Conservation (phyloP, 805 yeast species). For the Schizosaccharomyces osmophilus region DNA sequence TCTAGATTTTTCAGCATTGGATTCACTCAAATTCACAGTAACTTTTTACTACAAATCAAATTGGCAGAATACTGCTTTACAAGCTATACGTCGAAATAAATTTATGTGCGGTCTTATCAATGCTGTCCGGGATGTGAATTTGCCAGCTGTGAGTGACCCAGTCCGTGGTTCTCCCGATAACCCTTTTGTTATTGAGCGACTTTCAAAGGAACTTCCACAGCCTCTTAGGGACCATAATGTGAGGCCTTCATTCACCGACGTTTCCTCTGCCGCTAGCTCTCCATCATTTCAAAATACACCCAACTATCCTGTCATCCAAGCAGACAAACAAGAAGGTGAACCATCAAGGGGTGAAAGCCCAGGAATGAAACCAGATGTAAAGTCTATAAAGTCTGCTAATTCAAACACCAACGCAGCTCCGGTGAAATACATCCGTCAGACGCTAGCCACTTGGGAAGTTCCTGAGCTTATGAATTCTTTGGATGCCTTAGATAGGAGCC, state of each 20-base stretch:
- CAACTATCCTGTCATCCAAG: background rate
- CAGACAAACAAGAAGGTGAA: background rate
- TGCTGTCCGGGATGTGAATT: background rate
- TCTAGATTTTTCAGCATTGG: background rate
- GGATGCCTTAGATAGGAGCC: background rate
- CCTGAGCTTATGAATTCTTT: background rate
- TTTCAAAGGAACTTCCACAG: background rate
- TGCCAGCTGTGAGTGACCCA: background rate
- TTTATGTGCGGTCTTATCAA: constrained; percentile 4
- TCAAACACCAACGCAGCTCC: background rate
- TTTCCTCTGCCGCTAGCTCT: background rate
- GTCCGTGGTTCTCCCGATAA: background rate
- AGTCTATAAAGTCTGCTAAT: background rate
- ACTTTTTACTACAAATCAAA: constrained; percentile 13
- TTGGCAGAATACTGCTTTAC: constrained; percentile 12
- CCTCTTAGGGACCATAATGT: background rate
- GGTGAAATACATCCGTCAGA: background rate
- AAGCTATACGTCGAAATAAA: constrained; percentile 4
- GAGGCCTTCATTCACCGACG: background rate
- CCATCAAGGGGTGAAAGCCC: background rate
- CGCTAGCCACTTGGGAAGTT: background rate
- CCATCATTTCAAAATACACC: background rate
- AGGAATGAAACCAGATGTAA: background rate
- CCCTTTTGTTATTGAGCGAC: background rate
- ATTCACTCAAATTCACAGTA: constrained; percentile 4